Percentiles rank a stretch among this genome's conserved stretches.
Evolutionary conservation across 345 rosid species (phyloP).

Genomic region (Brassica rapa): DNA sequence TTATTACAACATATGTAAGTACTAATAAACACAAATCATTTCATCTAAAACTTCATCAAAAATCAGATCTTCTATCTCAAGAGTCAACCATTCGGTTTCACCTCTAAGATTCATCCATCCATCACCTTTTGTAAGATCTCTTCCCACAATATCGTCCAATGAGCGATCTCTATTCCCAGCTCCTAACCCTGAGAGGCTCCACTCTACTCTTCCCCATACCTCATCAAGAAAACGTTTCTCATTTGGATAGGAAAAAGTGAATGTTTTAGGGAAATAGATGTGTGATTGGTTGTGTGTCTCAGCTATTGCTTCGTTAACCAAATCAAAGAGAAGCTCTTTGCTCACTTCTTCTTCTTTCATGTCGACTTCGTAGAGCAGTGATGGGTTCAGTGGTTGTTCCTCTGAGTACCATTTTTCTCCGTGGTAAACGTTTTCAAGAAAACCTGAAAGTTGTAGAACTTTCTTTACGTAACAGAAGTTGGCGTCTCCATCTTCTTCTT

Average conservation of each 20-base stretch:
- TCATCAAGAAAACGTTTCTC: slow-evolving; percentile 56
- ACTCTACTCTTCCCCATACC: slow-evolving; percentile 65
- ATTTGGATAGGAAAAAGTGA: slow-evolving; percentile 46
- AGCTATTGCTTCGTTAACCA: slow-evolving; percentile 57
- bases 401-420: slow-evolving; percentile 57
- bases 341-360: slow-evolving; percentile 38
- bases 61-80: slow-evolving; percentile 1
- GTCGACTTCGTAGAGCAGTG: slow-evolving; percentile 55
- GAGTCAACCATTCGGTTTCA: slow-evolving; percentile 53
- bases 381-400: slow-evolving; percentile 71
- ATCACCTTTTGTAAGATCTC: slow-evolving; percentile 57
- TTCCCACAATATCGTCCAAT: slow-evolving; percentile 58
- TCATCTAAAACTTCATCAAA: not conserved
- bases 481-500: slow-evolving; percentile 38
- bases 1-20: not conserved
- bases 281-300: slow-evolving; percentile 49
- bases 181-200: slow-evolving; percentile 37
- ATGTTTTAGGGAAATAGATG: slow-evolving; percentile 60
- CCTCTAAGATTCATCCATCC: slow-evolving; percentile 63
- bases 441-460: slow-evolving; percentile 64
- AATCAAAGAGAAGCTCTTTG: slow-evolving; percentile 64
- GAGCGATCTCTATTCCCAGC: slow-evolving; percentile 46
- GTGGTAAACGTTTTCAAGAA: slow-evolving; percentile 43
- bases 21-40: slow-evolving; percentile 3
- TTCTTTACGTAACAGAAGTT: slow-evolving; percentile 59